Percentiles rank a stretch among this genome's conserved stretches.
phyloP scores from a whole-genome alignment of 2,329 filamentous ascomycete species.

The Neonectria ditissima region DNA sequence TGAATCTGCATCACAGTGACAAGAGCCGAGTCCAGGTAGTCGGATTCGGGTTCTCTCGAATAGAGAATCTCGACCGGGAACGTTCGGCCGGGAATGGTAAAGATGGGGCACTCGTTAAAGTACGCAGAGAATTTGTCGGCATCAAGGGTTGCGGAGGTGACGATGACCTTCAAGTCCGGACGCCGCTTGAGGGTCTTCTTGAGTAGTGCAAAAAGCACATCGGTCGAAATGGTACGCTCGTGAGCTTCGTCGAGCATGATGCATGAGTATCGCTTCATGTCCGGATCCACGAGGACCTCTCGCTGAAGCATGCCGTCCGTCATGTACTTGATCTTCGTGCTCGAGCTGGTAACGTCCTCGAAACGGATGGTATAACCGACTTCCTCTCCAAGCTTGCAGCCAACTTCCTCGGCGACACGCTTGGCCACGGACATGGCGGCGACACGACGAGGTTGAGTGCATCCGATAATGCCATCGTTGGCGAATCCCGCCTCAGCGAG shows the following conservation, averaged over 20 bases:
- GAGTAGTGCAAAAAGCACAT: conserved; percentile 91
- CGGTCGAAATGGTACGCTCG: conserved; percentile 95
- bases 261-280: conserved; percentile 89
- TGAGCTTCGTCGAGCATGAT: conserved; percentile 99
- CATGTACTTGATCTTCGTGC: conserved; percentile 99
- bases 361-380: conserved; percentile 99
- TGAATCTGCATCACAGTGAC: conserved; percentile 99
- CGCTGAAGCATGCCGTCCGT: conserved; percentile 98
- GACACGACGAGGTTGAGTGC: conserved; percentile 95
- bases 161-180: conserved; percentile 91
- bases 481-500: conserved; percentile 92
- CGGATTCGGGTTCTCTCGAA: conserved; percentile 91
- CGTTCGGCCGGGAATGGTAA: conserved; percentile 94
- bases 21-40: conserved; percentile 94
- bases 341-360: conserved; percentile 89
- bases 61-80: conserved; percentile 98
- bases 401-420: conserved; percentile 95
- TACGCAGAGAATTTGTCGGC: conserved; percentile 98
- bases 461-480: conserved; percentile 90
- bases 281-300: conserved; percentile 92
- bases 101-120: conserved; percentile 95
- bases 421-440: conserved; percentile 98
- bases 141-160: conserved; percentile 95
- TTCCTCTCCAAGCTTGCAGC: conserved; percentile 88
- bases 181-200: conserved; percentile 92